Conservation (phyloP, 2,329 filamentous ascomycete genomes). For the Colletotrichum sp. region DNA sequence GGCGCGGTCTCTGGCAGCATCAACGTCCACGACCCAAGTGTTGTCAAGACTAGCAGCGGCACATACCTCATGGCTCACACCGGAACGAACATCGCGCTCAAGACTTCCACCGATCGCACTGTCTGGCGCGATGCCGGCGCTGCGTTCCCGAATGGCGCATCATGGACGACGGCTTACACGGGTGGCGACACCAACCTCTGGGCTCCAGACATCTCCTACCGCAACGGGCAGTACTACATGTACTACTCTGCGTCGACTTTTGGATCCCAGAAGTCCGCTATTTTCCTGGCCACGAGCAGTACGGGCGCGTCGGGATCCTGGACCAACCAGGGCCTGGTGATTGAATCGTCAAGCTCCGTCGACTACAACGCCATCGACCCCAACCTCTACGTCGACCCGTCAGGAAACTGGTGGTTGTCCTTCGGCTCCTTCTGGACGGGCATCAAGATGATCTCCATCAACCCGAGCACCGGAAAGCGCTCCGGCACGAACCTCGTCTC, state of each 20-base stretch:
- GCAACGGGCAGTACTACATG: conserved; percentile 33
- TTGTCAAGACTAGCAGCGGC: conserved; percentile 32
- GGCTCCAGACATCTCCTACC: conserved; percentile 60
- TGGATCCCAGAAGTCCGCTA: conserved; percentile 30
- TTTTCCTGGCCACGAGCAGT: conserved; percentile 34
- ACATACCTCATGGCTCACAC: conserved; percentile 32
- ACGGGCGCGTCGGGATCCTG: conserved; percentile 33
- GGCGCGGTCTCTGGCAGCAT: conserved; percentile 29
- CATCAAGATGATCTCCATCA: conserved; percentile 32
- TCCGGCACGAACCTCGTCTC: conserved; percentile 25
- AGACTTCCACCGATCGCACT: conserved; percentile 36
- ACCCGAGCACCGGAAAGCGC: conserved; percentile 30
- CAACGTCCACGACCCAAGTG: conserved; percentile 32
- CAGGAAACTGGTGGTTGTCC: conserved; percentile 34
- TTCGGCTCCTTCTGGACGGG: conserved; percentile 37
- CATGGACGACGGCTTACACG: conserved; percentile 35
- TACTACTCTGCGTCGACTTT: conserved; percentile 38
- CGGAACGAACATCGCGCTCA: conserved; percentile 30
- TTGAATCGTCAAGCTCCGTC: conserved; percentile 26
- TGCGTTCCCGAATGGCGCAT: conserved; percentile 33
- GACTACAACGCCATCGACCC: conserved; percentile 35
- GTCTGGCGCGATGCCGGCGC: conserved; percentile 31
- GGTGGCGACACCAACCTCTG: conserved; percentile 34
- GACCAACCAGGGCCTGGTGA: conserved; percentile 31
- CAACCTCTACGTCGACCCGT: conserved; percentile 31